These are phyloP conservation scores for Avena sativa DNA, from an alignment of 176 grass and related monocot species.

Conservation along the genomic window DNA sequence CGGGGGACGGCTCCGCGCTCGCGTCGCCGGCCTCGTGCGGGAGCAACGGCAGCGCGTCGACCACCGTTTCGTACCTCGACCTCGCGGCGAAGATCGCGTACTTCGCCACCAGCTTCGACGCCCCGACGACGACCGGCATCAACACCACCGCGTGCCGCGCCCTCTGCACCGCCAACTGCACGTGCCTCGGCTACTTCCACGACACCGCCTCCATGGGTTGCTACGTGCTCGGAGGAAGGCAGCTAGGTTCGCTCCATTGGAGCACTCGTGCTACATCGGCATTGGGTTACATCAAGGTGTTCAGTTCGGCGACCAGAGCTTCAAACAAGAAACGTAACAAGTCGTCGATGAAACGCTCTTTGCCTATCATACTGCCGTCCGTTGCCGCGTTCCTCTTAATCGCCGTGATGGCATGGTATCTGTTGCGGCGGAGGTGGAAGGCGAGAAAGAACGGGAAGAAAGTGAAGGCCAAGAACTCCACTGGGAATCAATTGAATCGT, in stretches of 20 bases:
- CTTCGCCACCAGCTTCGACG: slow-evolving; percentile 65
- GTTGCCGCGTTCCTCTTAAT: slow-evolving; percentile 55
- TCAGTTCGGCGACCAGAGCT: not conserved
- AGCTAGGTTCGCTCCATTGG: slow-evolving; percentile 64
- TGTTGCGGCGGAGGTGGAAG: slow-evolving; percentile 42
- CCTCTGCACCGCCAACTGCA: slow-evolving; percentile 72
- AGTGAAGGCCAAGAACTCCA: slow-evolving; percentile 27
- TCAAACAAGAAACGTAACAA: not conserved
- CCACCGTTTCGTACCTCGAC: slow-evolving; percentile 47
- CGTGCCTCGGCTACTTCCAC: slow-evolving; percentile 74
- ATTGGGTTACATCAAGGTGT: slow-evolving; percentile 70
- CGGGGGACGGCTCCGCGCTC: slow-evolving; percentile 66
- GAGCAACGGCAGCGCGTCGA: not conserved
- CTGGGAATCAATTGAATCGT: slow-evolving; percentile 41
- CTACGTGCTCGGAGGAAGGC: slow-evolving; percentile 54
- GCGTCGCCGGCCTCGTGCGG: slow-evolving; percentile 52
- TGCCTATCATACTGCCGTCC: slow-evolving; percentile 65
- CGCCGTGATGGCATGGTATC: slow-evolving; percentile 18
- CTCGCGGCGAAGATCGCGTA: slow-evolving; percentile 52
- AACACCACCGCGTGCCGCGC: slow-evolving; percentile 46
- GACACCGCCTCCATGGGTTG: slow-evolving; percentile 60
- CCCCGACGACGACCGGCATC: slow-evolving; percentile 43
- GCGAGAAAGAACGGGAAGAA: slow-evolving; percentile 28
- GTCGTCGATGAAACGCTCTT: slow-evolving; percentile 23
- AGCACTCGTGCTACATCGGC: slow-evolving; percentile 27